Conservation (phyloP, 306 rosid genomes). For the Chamaecrista fasciculata region DNA sequence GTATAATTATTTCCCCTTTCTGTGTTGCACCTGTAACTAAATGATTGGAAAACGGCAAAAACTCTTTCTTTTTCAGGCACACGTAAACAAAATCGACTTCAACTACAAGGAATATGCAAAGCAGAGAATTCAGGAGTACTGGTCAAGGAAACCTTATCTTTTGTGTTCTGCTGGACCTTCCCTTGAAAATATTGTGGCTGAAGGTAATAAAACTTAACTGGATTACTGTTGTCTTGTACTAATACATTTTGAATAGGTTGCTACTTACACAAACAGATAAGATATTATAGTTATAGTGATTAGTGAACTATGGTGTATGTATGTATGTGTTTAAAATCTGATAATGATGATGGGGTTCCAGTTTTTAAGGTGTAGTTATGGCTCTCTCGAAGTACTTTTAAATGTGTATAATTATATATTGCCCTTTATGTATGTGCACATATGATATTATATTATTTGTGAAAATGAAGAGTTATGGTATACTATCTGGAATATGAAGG, state of each 20-base stretch:
- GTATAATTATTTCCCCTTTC: too few species aligned
- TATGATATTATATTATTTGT: neutral
- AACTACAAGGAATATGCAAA: slow-evolving; percentile 71
- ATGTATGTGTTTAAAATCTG: neutral
- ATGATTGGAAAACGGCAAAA: neutral
- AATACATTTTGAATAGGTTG: neutral
- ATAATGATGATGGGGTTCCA: neutral
- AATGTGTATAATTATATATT: neutral
- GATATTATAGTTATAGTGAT: neutral
- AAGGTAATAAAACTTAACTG: slow-evolving; percentile 25
- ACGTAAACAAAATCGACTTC: slow-evolving; percentile 74
- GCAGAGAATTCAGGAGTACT: slow-evolving; percentile 70
- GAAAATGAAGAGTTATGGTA: neutral
- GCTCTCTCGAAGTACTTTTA: neutral
- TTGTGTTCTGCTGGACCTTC: slow-evolving; percentile 35
- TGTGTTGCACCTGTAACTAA: neutral
- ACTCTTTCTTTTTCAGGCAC: slow-evolving; percentile 44
- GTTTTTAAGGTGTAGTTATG: neutral
- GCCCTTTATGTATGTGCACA: too few species aligned
- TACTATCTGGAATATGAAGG: too few species aligned
- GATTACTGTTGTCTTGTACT: neutral
- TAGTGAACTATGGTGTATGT: neutral
- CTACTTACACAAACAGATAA: neutral
- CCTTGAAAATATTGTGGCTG: neutral
- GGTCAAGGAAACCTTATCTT: slow-evolving; percentile 48